Evolutionary conservation across 768 basidiomycete genomes (phyloP).

Genomic region (Leccinum arenicola): DNA sequence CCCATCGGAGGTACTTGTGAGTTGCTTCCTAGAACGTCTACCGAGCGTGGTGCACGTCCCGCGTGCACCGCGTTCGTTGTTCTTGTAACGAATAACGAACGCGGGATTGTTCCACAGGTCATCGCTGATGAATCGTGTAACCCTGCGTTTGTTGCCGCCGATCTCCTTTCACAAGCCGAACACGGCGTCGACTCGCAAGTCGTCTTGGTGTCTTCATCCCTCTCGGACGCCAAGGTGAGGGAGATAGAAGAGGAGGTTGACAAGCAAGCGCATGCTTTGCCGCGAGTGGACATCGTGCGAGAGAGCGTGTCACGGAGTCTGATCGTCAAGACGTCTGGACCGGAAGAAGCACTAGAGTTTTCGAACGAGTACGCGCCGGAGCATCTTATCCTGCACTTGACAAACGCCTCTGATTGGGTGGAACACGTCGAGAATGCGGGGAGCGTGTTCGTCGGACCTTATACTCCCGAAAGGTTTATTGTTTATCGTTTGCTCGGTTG

Average conservation of each 20-base stretch:
- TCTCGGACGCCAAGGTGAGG: slow-evolving; percentile 59
- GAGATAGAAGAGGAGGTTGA: slow-evolving; percentile 85
- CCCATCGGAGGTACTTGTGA: slow-evolving; percentile 93
- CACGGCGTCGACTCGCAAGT: slow-evolving; percentile 99
- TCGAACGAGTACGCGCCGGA: slow-evolving; percentile 99
- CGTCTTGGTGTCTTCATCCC: slow-evolving; percentile 79
- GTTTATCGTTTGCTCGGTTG: slow-evolving; percentile 10
- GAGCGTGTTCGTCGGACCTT: slow-evolving; percentile 93
- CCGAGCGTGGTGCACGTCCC: slow-evolving; percentile 60
- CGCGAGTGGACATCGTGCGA: slow-evolving; percentile 87
- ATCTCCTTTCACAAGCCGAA: slow-evolving; percentile 96
- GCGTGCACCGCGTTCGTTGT: slow-evolving; percentile 48
- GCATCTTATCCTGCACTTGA: slow-evolving; percentile 90
- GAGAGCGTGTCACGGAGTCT: slow-evolving; percentile 88
- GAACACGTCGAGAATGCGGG: slow-evolving; percentile 84
- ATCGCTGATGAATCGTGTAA: slow-evolving; percentile 87
- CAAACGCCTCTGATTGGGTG: slow-evolving; percentile 65
- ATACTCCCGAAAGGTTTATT: slow-evolving; percentile 91
- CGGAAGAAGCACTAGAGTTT: slow-evolving; percentile 80
- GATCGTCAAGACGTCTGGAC: slow-evolving; percentile 67
- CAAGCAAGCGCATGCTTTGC: slow-evolving; percentile 77
- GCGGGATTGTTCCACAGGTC: slow-evolving; percentile 53
- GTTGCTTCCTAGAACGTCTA: slow-evolving; percentile 8
- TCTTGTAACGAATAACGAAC: slow-evolving; percentile 35
- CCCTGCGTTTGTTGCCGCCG: slow-evolving; percentile 92